Percentiles rank a stretch among this genome's conserved stretches.
Evolutionary conservation across 805 yeast genomes (phyloP).

Genomic region (Candida arabinofermentans): DNA sequence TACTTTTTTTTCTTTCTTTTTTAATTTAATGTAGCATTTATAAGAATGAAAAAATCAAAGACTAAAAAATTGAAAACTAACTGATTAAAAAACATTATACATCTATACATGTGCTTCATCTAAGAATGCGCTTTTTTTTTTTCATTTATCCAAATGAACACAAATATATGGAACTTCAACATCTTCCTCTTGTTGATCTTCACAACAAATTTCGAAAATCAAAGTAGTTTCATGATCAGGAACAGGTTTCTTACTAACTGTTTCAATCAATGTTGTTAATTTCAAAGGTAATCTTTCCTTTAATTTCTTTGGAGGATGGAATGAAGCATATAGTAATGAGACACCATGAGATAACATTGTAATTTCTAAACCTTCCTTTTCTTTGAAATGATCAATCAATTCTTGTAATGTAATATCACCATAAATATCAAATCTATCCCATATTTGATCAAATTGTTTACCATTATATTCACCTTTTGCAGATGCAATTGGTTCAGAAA

Average conservation of each 20-base stretch:
- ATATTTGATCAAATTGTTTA: constrained; percentile 78
- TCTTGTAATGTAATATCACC: constrained; percentile 76
- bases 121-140: neutral
- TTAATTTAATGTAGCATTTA: neutral
- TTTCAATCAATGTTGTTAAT: constrained; percentile 72
- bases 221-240: constrained; percentile 70
- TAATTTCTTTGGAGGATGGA: constrained; percentile 87
- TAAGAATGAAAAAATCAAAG: neutral
- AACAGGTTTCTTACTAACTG: constrained; percentile 81
- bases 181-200: constrained; percentile 89
- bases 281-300: constrained; percentile 68
- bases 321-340: constrained; percentile 84
- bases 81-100: neutral
- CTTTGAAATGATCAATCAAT: constrained; percentile 69
- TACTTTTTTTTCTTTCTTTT: neutral
- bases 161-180: constrained; percentile 90
- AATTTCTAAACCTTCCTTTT: constrained; percentile 80
- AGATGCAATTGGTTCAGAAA: constrained; percentile 92
- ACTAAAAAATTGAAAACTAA: neutral
- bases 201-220: constrained; percentile 88
- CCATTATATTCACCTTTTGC: constrained; percentile 76
- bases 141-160: constrained; percentile 39
- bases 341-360: constrained; percentile 92
- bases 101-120: neutral
- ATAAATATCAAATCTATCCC: constrained; percentile 88